Evolutionary conservation across 495 filamentous ascomycete species (phyloP), one percentile per base, ranked within the genome.

Genomic region (Amniculicola lignicola): DNA sequence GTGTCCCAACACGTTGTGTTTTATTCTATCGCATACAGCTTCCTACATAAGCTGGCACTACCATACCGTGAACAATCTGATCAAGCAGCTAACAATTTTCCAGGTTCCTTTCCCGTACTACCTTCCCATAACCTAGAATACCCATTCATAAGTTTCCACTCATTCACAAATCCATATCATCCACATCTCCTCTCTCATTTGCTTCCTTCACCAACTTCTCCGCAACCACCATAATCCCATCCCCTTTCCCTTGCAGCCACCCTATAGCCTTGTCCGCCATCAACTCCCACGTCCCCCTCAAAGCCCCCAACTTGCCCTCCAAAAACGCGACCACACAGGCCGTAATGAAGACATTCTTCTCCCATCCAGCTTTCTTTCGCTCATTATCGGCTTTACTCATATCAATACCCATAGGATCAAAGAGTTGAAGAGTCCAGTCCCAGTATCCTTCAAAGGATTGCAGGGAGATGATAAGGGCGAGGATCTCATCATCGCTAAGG

Each of bases 251-350:
- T 31, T 44, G 57, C 43, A 80, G 35, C 76, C 77, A 79, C 15
- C 24, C 61, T 56, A 25, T 65, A 1, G 75, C 78, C 67, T 80
- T 81, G 21, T 74, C 72, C 4, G 69, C 76, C 52, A 80, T 22
- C 68, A 84, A 69, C 61, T 80, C 78, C 82, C 81, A 84, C 19
- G 70, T 65, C n/a, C 75, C 76, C 65, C 68, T 64, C 42, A 72
- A 62, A 4, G 50, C 67, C 0, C 3, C 49, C 41, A 79, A 43
- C 51, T 69, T 73, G 24, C 38, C 54, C 61, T 77, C 70, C 28
- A 86, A 64, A 49, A 65, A 82, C 4, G 61, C 72, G 39, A 83
- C 46, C 7, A 72, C 79, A 33, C 82, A 46, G 12, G 75, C 62
- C 5, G 83, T 85, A 3, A 76, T 74, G 22, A 74, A 51, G 9